Percentiles rank a stretch among this genome's conserved stretches.
Conservation (phyloP, 2,329 filamentous ascomycete species). For the Acrodontium crateriforme region DNA sequence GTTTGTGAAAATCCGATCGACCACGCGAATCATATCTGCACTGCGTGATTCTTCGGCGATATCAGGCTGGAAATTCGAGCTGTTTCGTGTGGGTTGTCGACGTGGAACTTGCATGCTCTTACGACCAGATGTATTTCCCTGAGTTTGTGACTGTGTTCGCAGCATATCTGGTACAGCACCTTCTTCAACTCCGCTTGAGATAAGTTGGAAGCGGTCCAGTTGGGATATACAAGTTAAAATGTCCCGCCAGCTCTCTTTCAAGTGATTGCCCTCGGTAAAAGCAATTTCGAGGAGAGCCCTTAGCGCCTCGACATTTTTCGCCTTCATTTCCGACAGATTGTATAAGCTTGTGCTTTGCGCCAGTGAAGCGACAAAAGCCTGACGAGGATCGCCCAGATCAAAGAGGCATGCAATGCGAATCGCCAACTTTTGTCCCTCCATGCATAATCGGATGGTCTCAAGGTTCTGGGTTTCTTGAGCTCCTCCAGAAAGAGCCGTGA, state of each 20-base stretch:
- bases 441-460: slow-evolving; percentile 79
- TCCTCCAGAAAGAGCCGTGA: slow-evolving; percentile 84
- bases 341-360: slow-evolving; percentile 92
- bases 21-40: slow-evolving; percentile 79
- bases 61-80: slow-evolving; percentile 49
- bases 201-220: slow-evolving; percentile 84
- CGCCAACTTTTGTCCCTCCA: slow-evolving; percentile 89
- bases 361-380: slow-evolving; percentile 86
- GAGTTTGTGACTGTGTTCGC: slow-evolving; percentile 37
- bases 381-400: slow-evolving; percentile 79
- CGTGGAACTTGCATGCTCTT: slow-evolving; percentile 41
- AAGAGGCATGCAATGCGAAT: slow-evolving; percentile 90
- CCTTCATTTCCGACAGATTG: slow-evolving; percentile 86
- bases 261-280: slow-evolving; percentile 77
- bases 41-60: slow-evolving; percentile 87
- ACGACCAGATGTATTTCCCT: slow-evolving; percentile 9
- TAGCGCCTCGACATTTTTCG: slow-evolving; percentile 90
- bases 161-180: slow-evolving; percentile 84
- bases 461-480: slow-evolving; percentile 89
- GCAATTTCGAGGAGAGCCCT: slow-evolving; percentile 86
- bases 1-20: slow-evolving; percentile 93
- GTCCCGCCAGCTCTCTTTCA: slow-evolving; percentile 89
- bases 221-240: slow-evolving; percentile 91
- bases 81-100: slow-evolving; percentile 34
- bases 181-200: slow-evolving; percentile 89